Conservation (phyloP, 2,329 filamentous ascomycete genomes). For the Fusarium tricinctum region DNA sequence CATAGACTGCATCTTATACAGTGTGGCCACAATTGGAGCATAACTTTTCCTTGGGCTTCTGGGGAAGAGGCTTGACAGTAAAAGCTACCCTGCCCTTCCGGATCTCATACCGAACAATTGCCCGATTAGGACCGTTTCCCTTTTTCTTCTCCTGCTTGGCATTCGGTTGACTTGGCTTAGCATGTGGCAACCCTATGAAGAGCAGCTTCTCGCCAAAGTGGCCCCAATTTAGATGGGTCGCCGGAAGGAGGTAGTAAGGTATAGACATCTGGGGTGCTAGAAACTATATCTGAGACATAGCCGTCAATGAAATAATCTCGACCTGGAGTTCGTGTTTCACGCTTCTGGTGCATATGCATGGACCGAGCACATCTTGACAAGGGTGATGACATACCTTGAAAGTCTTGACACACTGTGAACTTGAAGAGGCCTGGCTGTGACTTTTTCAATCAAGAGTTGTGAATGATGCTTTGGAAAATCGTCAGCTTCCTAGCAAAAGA, state of each 20-base stretch:
- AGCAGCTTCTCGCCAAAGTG: slow-evolving; percentile 27
- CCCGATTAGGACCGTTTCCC: background rate
- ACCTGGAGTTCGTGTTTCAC: background rate
- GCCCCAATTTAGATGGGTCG: background rate
- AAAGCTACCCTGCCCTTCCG: slow-evolving; percentile 14
- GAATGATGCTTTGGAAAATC: background rate
- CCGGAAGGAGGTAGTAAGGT: background rate
- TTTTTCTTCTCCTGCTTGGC: slow-evolving; percentile 22
- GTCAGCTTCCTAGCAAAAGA: background rate
- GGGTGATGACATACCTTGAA: slow-evolving; percentile 2
- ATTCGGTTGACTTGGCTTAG: slow-evolving; percentile 7
- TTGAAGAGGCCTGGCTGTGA: background rate
- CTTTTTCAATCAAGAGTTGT: background rate
- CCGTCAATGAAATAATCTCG: background rate
- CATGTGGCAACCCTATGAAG: slow-evolving; percentile 28
- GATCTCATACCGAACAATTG: slow-evolving; percentile 14
- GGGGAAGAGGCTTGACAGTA: slow-evolving; percentile 13
- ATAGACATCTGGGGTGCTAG: slow-evolving; percentile 9
- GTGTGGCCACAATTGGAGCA: background rate
- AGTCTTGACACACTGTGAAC: background rate
- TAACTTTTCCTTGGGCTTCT: slow-evolving; percentile 11
- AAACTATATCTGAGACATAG: background rate
- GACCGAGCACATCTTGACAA: background rate
- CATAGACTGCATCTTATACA: background rate
- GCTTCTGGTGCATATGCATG: slow-evolving; percentile 1